Base-by-base conservation (phyloP, 257 asterid genomes). In the Solanum chilense region DNA sequence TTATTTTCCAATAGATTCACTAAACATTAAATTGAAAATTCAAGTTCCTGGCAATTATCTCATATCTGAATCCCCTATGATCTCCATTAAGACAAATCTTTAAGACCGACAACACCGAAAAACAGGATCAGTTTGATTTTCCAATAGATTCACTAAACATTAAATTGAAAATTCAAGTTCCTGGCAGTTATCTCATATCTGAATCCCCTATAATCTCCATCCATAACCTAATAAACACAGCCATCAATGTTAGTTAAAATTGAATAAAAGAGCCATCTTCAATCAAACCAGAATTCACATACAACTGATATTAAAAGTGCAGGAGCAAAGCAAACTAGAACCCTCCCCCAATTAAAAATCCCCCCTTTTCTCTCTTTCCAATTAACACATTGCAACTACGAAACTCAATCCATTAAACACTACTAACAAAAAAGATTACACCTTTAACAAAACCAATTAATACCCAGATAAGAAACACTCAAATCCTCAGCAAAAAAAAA, bases 391-490 rank as follows among this genome's bases (percentile, higher is more conserved):
- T 18, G 16, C 74, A 76, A 84, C 84, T 39, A 42, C 80, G 56
- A 83, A 83, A 83, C 49, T 86, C 87, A 89, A 44, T 44, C 6
- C 12, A 33, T 66, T 13, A 3, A 84, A 42, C 6, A 89, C 25
- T 75, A 74, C 87, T 18, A 68, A 75, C 69, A 27, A 88, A 82
- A 89, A 92, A 92, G 20, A 92, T 86, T 89, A 93, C 90, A 86
- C 89, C 89, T 86, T 89, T 89, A 85, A 41, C 85, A 89, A 69
- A 89, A 88, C 85, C 62, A 88, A 84, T 9, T 2, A 39, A 74
- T 39, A 75, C 33, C 52, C 49, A 75, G 10, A 70, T 70, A 31
- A 31, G 42, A 58, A 75, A 71, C 37, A 71, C 84, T 12, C 85
- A 12, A 90, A 86, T 42, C 41, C 56, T 23, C 90, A 71, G 73